Conservation (phyloP, 768 basidiomycete genomes). For the Lentinula guzmanii region DNA sequence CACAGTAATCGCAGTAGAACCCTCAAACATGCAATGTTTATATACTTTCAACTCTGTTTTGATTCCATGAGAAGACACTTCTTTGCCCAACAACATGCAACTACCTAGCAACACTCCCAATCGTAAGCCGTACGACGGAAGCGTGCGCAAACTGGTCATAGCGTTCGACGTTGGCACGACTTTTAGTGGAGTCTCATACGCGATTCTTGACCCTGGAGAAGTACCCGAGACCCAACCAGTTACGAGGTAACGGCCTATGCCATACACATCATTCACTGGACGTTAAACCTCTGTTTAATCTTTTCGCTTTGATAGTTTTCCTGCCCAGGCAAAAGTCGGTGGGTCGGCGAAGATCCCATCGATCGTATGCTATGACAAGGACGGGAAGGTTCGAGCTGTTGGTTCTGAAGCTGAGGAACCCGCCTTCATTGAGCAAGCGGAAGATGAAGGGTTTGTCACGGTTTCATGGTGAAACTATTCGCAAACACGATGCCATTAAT, state of each 20-base stretch:
- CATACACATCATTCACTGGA: background rate
- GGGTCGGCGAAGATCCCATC: slow-evolving; percentile 46
- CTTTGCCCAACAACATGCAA: background rate
- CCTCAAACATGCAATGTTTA: background rate
- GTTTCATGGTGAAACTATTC: slow-evolving; percentile 33
- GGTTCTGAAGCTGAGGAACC: slow-evolving; percentile 38
- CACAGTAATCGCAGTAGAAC: background rate
- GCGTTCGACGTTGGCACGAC: slow-evolving; percentile 26
- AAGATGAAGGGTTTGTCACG: slow-evolving; percentile 37
- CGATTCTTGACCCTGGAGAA: slow-evolving; percentile 35
- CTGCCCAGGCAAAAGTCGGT: slow-evolving; percentile 33
- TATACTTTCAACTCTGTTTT: background rate
- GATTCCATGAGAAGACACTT: background rate
- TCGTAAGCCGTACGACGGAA: slow-evolving; percentile 25
- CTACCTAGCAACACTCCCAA: background rate
- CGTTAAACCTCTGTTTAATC: background rate
- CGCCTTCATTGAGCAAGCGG: slow-evolving; percentile 29
- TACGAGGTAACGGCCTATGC: slow-evolving; percentile 3
- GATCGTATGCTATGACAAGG: slow-evolving; percentile 37
- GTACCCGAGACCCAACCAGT: slow-evolving; percentile 22
- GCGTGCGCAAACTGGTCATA: slow-evolving; percentile 19
- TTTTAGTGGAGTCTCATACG: slow-evolving; percentile 24
- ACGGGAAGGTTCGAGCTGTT: slow-evolving; percentile 30
- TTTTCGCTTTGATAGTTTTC: slow-evolving; percentile 27
- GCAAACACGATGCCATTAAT: slow-evolving; percentile 1